Conservation (phyloP, 1,139 yeast species). For the Lodderomyces pseudojiufengensis region DNA sequence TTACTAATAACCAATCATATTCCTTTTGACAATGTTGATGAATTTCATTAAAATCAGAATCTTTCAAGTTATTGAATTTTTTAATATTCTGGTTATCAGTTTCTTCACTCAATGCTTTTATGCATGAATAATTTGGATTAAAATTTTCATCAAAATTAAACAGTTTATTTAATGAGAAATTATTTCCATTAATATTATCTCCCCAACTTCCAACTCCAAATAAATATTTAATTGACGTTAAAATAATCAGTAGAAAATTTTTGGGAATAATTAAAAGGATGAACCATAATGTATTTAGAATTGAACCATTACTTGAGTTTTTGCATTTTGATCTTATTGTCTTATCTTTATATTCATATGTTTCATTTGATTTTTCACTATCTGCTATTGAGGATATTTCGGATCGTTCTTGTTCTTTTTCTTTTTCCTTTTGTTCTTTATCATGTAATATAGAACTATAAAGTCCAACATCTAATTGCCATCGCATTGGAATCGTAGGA, state of each 20-base stretch:
- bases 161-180: conserved; percentile 20
- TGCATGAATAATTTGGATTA: conserved; percentile 15
- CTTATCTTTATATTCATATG: neutral
- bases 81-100: conserved; percentile 5
- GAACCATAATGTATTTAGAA: conserved; percentile 34
- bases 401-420: conserved; percentile 6
- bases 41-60: conserved; percentile 39
- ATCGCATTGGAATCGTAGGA: conserved; percentile 35
- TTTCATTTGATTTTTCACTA: conserved; percentile 8
- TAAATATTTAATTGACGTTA: conserved; percentile 33
- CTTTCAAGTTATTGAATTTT: conserved; percentile 17
- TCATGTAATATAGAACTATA: conserved; percentile 30
- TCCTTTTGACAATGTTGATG: conserved; percentile 39
- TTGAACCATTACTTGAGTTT: conserved; percentile 7
- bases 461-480: conserved; percentile 48
- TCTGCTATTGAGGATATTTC: too few relatives aligned
- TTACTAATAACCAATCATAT: conserved; percentile 43
- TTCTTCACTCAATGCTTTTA: conserved; percentile 7
- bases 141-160: conserved; percentile 22
- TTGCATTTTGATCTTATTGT: neutral
- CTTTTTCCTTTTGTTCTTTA: conserved; percentile 7
- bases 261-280: conserved; percentile 46
- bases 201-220: conserved; percentile 22
- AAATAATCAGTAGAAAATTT: conserved; percentile 30
- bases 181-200: conserved; percentile 10